Evolutionary conservation across 2,329 filamentous ascomycete species (phyloP), one percentile per base, ranked within the genome.

Genomic region (Colletotrichum brevisporum): DNA sequence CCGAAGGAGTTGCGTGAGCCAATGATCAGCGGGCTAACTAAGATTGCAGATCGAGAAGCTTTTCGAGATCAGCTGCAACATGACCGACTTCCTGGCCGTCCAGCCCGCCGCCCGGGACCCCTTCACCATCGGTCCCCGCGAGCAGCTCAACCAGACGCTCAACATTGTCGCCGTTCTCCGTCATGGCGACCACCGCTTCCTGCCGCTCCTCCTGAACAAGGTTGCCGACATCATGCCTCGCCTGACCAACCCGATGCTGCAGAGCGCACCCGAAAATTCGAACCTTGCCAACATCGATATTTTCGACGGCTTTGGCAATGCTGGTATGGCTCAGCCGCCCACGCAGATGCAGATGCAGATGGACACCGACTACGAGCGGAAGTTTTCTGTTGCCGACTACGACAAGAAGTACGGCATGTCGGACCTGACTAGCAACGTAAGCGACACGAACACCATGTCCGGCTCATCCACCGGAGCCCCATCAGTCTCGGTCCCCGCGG

Each of bases 121-220:
- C 1, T 94, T 93, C 76, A 84, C 86, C 24, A 78, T 88, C 45
- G 90, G 91, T 0, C 92, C 93, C 3, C 90, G 90, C 43, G 92
- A 95, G 74, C 90, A 94, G 75, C 87, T 97, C 5, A 89, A 89
- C 69, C 87, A 92, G 67, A 86, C 95, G 36, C 82, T 93, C 48
- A 88, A 87, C 67, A 85, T 94, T 9, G 84, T 94, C 2, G 90
- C 90, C 2, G 84, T 89, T 9, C 85, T 96, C 18, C 92, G 92
- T n/a, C 91, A 89, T 66, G 93, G 93, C 6, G 88, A 95, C 65
- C 88, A 91, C 71, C 91, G 92, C 59, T 96, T 94, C 76, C 83
- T 95, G 15, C 93, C 93, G 3, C 85, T 97, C 0, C 85, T 97
- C 1, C 81, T 96, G 63, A 88, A 87, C 77, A 96, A 95, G 81